Percentiles rank a stretch among this genome's conserved stretches.
These are phyloP conservation scores for Suhomyces coccinellae DNA, from an alignment of 1,139 yeast species.

Conservation along the genomic window DNA sequence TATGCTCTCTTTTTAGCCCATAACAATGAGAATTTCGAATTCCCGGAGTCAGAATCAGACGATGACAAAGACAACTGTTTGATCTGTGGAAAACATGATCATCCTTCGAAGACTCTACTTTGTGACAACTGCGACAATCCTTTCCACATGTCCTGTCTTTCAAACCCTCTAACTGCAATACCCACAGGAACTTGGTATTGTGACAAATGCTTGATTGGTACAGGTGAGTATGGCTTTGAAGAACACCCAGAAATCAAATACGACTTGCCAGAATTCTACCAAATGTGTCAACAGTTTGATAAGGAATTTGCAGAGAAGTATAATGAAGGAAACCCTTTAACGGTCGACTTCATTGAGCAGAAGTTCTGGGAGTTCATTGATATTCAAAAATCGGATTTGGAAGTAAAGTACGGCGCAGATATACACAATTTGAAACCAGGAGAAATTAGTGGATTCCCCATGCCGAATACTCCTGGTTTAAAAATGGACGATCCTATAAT, in stretches of 20 bases:
- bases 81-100: conserved; percentile 52
- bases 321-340: conserved; percentile 32
- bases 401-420: conserved; percentile 77
- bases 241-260: conserved; percentile 61
- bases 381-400: conserved; percentile 45
- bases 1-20: conserved; percentile 47
- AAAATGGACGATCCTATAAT: conserved; percentile 20
- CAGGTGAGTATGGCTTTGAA: conserved; percentile 88
- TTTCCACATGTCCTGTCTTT: conserved; percentile 65
- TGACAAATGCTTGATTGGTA: conserved; percentile 77
- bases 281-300: conserved; percentile 55
- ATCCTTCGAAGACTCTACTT: conserved; percentile 52
- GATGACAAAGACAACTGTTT: conserved; percentile 43
- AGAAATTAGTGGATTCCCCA: conserved; percentile 69
- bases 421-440: conserved; percentile 62
- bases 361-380: conserved; percentile 64
- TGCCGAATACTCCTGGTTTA: conserved; percentile 34
- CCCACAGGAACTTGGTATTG: conserved; percentile 78
- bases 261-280: conserved; percentile 59
- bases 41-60: conserved; percentile 22
- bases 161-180: conserved; percentile 48
- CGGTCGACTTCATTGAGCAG: conserved; percentile 48
- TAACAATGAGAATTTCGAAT: conserved; percentile 20
- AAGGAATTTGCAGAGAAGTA: conserved; percentile 33
- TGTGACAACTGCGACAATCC: conserved; percentile 76